Base-by-base conservation (phyloP, 2,329 filamentous ascomycete genomes). In the Paraphaeosphaeria minitans region DNA sequence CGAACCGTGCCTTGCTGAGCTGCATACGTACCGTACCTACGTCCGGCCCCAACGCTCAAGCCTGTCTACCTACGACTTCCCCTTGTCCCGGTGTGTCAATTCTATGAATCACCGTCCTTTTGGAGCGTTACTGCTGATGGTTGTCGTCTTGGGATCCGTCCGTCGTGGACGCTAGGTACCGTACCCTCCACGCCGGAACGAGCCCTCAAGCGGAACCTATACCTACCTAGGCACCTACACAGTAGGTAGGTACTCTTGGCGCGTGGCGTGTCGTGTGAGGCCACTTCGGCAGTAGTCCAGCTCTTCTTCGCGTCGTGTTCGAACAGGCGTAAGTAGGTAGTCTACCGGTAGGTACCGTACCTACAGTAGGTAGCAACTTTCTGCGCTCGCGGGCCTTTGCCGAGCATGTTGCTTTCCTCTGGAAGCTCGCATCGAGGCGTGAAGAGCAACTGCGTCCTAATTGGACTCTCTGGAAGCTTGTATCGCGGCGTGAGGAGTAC, bases 281-380 rank as follows among this genome's bases (percentile, higher is more conserved):
- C 54, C 54, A 50, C n/a, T 35, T 24, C 12, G 45, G 54, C 54
- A 56, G 46, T 56, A 56, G 54, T n/a, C n/a, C n/a, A n/a, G n/a
- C 37, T 14, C 3, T 24, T 12, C 24, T 33, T 10, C 9, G 41
- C 35, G 16, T 16, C 29, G 54, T 27, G 33, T 55, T 14, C 27
- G 9, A 19, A n/a, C 43, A n/a, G n/a, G 22, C 19, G 22, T n/a
- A n/a, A n/a, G n/a, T n/a, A n/a, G n/a, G n/a, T n/a, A n/a, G n/a
- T n/a, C n/a, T n/a, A n/a, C n/a, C n/a, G n/a, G n/a, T n/a, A n/a
- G n/a, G n/a, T n/a, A n/a, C n/a, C n/a, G n/a, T n/a, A n/a, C n/a
- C n/a, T n/a, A n/a, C n/a, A n/a, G n/a, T n/a, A n/a, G n/a, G n/a
- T n/a, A 46, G 43, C 27, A 29, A 22, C 43, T 29, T 16, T 27